These are phyloP conservation scores for Asparagopsis taxiformis DNA, from an alignment of 31 red algal species.

Conservation along the genomic window DNA sequence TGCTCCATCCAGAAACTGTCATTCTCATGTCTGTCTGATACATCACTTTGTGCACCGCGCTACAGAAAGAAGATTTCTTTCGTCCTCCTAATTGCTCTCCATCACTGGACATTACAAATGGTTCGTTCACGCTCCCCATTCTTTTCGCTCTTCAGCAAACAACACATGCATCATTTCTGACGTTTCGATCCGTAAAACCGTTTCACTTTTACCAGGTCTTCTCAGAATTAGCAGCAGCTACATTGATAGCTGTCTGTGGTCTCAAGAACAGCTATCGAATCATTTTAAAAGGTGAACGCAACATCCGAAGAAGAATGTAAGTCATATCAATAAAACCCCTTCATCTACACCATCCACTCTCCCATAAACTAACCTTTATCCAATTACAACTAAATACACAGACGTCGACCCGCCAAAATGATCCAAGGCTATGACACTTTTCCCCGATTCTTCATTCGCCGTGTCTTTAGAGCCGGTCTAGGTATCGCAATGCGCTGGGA, in stretches of 20 bases:
- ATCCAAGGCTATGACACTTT: constrained; percentile 44
- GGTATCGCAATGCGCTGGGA: constrained; percentile 67
- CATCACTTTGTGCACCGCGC: no score
- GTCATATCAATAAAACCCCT: neutral
- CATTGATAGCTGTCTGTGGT: constrained; percentile 77
- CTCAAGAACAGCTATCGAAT: constrained; percentile 74
- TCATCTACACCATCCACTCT: neutral
- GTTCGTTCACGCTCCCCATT: no score
- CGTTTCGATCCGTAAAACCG: no score
- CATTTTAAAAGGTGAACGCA: constrained; percentile 51
- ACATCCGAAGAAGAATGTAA: constrained; percentile 60
- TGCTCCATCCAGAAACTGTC: no score
- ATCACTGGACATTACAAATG: no score
- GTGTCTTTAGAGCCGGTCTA: constrained; percentile 50
- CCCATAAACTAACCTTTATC: neutral
- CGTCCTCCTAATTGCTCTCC: no score
- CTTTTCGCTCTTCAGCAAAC: no score
- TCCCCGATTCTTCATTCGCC: constrained; percentile 69
- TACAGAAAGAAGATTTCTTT: no score
- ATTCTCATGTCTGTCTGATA: no score
- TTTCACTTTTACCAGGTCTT: constrained; percentile 26
- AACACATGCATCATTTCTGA: no score
- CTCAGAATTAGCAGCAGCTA: constrained; percentile 75
- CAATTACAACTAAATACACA: neutral
- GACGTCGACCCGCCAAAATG: constrained; percentile 42